Evolutionary conservation across 768 basidiomycete genomes (phyloP).

Genomic region (Rhodotorula taiwanensis): DNA sequence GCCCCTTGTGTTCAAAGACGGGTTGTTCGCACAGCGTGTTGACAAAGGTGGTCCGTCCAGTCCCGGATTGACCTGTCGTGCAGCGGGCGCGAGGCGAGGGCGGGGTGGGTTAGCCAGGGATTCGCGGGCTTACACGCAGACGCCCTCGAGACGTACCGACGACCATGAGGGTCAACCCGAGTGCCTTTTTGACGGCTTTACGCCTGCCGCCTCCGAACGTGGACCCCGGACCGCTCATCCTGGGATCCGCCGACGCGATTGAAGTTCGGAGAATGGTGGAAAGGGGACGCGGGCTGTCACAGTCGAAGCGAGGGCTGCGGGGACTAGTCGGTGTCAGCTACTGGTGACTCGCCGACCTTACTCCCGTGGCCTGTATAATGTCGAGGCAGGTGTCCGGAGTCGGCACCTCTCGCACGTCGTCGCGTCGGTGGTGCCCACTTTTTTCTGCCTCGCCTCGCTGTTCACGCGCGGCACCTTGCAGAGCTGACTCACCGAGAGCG

Average conservation of each 20-base stretch:
- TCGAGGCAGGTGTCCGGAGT: too few species aligned
- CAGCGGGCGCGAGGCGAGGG: neutral
- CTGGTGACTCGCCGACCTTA: too few species aligned
- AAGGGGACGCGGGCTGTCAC: neutral
- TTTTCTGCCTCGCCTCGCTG: too few species aligned
- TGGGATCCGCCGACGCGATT: neutral
- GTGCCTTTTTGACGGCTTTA: conserved; percentile 91
- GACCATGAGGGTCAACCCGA: conserved; percentile 96
- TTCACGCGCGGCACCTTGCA: too few species aligned
- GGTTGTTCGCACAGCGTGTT: conserved; percentile 91
- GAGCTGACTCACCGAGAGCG: too few species aligned
- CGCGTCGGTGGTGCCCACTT: too few species aligned
- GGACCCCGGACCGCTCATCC: neutral
- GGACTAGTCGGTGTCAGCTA: too few species aligned
- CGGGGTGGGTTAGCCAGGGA: neutral
- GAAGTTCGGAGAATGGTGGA: neutral
- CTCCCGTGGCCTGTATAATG: too few species aligned
- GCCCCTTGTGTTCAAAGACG: conserved; percentile 78
- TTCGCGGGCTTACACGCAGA: too few species aligned
- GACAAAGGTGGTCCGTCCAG: conserved; percentile 79
- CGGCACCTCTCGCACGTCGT: too few species aligned
- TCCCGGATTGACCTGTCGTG: conserved; percentile 80
- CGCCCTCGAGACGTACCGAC: conserved; percentile 61
- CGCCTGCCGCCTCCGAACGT: conserved; percentile 22
- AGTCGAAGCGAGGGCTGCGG: too few species aligned